A percentile compares a stretch with the other conserved stretches of the same genome.
These are phyloP conservation scores for Vitis cinerea DNA, from an alignment of 164 flowering plant genomes.

Conservation along the genomic window DNA sequence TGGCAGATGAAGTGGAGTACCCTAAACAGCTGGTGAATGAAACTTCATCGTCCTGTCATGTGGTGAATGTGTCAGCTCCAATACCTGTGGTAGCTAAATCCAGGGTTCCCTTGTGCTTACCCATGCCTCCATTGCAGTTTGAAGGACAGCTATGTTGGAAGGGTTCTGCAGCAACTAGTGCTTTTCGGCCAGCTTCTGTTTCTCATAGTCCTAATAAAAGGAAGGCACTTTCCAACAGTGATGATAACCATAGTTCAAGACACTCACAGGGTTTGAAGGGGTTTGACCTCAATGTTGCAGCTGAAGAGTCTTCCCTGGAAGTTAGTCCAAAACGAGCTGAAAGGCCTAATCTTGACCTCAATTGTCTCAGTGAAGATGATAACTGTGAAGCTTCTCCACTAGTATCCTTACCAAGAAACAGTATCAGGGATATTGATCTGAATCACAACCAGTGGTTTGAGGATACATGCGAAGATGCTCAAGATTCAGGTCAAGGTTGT, in stretches of 20 bases:
- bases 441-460: constrained; percentile 22
- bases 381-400: constrained; percentile 11
- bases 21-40: constrained; percentile 2
- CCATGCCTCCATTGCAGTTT: constrained; percentile 15
- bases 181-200: constrained; percentile 25
- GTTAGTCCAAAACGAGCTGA: constrained; percentile 18
- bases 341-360: constrained; percentile 30
- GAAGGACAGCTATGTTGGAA: constrained; percentile 28
- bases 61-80: constrained; percentile 13
- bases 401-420: background rate
- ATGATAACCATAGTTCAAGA: background rate
- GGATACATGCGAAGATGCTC: constrained; percentile 14
- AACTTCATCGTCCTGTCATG: background rate
- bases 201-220: constrained; percentile 4
- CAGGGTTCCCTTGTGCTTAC: constrained; percentile 18
- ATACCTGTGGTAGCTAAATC: constrained; percentile 27
- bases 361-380: constrained; percentile 22
- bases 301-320: constrained; percentile 21
- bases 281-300: constrained; percentile 46
- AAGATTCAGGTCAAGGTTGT: constrained; percentile 1
- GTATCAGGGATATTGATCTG: constrained; percentile 29
- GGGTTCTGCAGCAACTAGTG: constrained; percentile 29
- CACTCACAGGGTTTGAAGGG: constrained; percentile 9
- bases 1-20: constrained; percentile 17
- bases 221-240: constrained; percentile 12